Evolutionary conservation across 768 basidiomycete genomes (phyloP), one percentile per base, ranked within the genome.

Genomic region (Lepiota brunneoincarnata): DNA sequence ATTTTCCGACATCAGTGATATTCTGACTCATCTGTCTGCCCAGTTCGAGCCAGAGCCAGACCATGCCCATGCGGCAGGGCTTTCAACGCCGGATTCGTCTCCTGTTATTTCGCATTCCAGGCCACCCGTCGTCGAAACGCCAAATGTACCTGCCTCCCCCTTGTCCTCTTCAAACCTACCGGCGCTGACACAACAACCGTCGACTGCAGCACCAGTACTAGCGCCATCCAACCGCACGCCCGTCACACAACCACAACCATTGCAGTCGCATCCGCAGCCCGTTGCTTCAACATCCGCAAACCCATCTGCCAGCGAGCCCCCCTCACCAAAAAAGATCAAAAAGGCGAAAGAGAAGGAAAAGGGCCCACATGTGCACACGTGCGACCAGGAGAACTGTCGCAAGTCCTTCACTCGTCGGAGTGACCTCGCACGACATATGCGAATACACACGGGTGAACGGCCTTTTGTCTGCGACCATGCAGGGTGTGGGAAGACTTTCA

Each of bases 371-470:
- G 63, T 74, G 6, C 89, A 91, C 64, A 75, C 75, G 17, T 92
- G 91, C 62, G 86, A 84, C 57, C 77, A 84, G 54, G 80, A 85
- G 39, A 79, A 84, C 36, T 94, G 92, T 63, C 77, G 78, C 61
- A 94, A 93, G 73, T 76, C 83, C 9, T 94, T 94, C 65, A 87
- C 86, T 24, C 82, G 92, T 20, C 80, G 86, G 55, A 93, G 91
- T 63, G 92, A 94, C 65, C 77, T 94, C 41, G 79, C 83, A 38
- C 83, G 92, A 23, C 92, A 95, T 65, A 89, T 84, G 76, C 83
- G 91, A 40, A 93, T 93, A 74, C 92, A 95, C 62, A 93, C 92
- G 0, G 92, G 92, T 15, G 92, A 94, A 67, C 79, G 92, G 48
- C 92, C 92, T 2, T 93, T 89, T 67, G 74, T 84, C 11, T 94